Base-by-base conservation (phyloP, 2,329 filamentous ascomycete species). In the Colletotrichum nymphaeae region DNA sequence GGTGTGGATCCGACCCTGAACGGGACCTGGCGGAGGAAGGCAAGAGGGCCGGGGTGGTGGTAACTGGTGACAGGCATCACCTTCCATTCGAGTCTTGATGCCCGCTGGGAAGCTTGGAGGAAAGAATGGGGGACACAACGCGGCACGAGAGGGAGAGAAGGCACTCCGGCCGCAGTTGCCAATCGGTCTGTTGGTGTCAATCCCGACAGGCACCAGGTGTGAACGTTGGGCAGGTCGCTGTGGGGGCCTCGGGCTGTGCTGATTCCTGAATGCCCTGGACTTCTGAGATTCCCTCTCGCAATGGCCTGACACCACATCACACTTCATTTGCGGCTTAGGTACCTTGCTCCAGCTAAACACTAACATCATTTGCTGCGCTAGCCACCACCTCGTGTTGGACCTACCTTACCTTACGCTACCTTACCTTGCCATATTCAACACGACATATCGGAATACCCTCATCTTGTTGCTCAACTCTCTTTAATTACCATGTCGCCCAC, bases 1-100 rank as follows among this genome's bases (percentile, higher is more conserved):
- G 28, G 60, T 65, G 59, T 59, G 67, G 67, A 70, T 70, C 67
- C 58, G 62, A 57, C 53, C 67, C 53, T 66, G 46, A 30, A 63
- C 52, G 46, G n/a, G n/a, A 30, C 49, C 49, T 57, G 65, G 55
- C 30, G 53, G n/a, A 49, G 42, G 28, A 32, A 37, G 65, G 42
- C 16, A 49, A n/a, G 42, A 49, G 7, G 42, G 42, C 19, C 16
- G 42, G 42, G 42, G 42, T n/a, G 19, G 37, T 49, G 19, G 6
- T 42, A 19, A 19, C 32, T 22, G 19, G 19, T 49, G 42, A 68
- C 46, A 30, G 64, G 37, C 28, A 46, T 66, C 52, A 22, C 46
- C 42, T 30, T 66, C 32, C 32, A 35, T 35, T 35, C 32, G 32
- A 35, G 32, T 35, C 32, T 35, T 52, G 32, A 63, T 26, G 28